Conservation (phyloP, 495 filamentous ascomycete genomes). For the Aspergillus affinis region DNA sequence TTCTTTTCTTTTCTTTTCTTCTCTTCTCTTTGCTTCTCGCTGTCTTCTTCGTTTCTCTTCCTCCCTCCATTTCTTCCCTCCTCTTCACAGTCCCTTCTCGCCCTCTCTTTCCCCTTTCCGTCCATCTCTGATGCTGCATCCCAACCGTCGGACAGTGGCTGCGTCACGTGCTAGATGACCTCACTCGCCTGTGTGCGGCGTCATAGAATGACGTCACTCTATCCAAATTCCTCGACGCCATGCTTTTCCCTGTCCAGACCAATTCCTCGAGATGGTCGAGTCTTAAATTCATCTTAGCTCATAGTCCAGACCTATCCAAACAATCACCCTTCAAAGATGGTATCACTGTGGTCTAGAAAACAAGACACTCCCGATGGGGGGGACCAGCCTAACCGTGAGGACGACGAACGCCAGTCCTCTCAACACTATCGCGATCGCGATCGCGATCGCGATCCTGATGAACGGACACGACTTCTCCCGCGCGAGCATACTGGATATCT, state of each 20-base stretch:
- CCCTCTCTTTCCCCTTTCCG: not conserved
- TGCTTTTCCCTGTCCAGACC: not conserved
- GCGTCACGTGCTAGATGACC: not conserved
- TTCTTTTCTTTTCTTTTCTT: too few species aligned
- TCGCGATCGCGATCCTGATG: constrained; percentile 49
- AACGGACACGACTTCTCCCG: constrained; percentile 73
- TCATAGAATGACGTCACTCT: not conserved
- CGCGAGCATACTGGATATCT: constrained; percentile 63
- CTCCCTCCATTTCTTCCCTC: not conserved
- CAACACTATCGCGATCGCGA: too few species aligned
- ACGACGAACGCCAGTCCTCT: constrained; percentile 12
- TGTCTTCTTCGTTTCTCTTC: too few species aligned
- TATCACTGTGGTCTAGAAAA: constrained; percentile 45
- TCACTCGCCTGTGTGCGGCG: not conserved
- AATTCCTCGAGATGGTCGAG: too few species aligned
- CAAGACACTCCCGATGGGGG: constrained; percentile 19
- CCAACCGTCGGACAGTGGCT: not conserved
- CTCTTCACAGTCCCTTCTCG: not conserved
- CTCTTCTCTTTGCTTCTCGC: too few species aligned
- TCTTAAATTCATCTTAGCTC: not conserved
- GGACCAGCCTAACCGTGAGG: constrained; percentile 23
- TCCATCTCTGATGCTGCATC: not conserved
- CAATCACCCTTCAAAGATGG: constrained; percentile 29
- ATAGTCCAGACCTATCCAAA: not conserved
- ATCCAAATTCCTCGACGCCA: not conserved